These are phyloP conservation scores for Carex arenaria DNA, from an alignment of 202 grass and related monocot genomes.

Conservation along the genomic window DNA sequence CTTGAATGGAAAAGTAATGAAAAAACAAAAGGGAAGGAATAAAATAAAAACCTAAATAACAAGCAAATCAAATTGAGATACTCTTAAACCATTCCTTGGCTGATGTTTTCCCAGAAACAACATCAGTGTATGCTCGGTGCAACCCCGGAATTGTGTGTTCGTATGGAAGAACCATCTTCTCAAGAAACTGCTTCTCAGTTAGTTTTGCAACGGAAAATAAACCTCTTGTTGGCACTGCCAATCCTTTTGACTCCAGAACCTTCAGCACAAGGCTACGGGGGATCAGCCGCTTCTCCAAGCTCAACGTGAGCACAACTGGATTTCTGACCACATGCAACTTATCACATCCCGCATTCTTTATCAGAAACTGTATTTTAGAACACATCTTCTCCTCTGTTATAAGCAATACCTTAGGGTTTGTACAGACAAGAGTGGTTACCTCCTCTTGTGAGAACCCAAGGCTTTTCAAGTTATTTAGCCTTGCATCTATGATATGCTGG, in stretches of 20 bases:
- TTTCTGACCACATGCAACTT: background rate
- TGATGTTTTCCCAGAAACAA: background rate
- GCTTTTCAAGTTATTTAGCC: constrained; percentile 16
- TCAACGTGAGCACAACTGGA: background rate
- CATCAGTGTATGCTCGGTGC: background rate
- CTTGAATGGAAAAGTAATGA: background rate
- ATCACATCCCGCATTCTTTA: background rate
- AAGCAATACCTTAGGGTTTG: background rate
- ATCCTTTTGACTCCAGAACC: constrained; percentile 18
- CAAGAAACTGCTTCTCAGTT: background rate
- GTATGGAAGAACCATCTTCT: background rate
- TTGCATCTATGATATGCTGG: background rate
- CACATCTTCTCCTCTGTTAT: background rate
- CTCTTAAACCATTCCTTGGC: background rate
- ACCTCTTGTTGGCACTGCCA: background rate
- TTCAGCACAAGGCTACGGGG: constrained; percentile 1
- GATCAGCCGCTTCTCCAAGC: constrained; percentile 23
- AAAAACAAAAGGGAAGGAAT: background rate
- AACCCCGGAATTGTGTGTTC: background rate
- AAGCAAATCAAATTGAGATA: background rate
- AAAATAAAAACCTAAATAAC: background rate
- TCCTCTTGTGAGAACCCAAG: constrained; percentile 26
- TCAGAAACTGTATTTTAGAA: constrained; percentile 23
- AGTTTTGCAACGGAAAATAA: background rate
- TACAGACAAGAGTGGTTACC: constrained; percentile 14